Percentiles rank a stretch among this genome's conserved stretches.
These are phyloP conservation scores for Paramecium primaurelia DNA, from an alignment of 73 alveolate genomes.

Conservation along the genomic window DNA sequence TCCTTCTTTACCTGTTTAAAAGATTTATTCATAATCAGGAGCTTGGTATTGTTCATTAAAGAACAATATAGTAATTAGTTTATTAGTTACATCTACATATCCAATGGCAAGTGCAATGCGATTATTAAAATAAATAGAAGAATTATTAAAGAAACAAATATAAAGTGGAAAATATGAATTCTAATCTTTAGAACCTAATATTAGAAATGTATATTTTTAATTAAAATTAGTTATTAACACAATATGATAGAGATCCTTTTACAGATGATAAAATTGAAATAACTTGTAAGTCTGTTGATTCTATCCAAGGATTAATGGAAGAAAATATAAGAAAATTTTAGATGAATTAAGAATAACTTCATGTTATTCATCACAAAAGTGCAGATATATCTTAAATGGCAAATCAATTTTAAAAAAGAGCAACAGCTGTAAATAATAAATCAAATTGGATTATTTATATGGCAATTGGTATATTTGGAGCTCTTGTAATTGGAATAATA, in stretches of 20 bases:
- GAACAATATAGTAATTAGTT: background rate
- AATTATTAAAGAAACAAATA: background rate
- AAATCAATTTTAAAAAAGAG: background rate
- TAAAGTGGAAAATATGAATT: conserved; percentile 6
- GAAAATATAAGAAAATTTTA: conserved; percentile 6
- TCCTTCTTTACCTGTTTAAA: background rate
- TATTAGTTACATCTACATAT: background rate
- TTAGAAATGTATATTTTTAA: background rate
- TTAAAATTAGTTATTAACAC: background rate
- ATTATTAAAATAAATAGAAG: conserved; percentile 3
- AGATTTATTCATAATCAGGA: conserved; percentile 36
- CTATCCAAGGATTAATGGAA: conserved; percentile 52
- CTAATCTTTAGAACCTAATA: background rate
- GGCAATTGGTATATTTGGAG: background rate
- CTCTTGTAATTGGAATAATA: background rate
- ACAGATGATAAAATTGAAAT: conserved; percentile 32
- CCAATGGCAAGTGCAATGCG: conserved; percentile 49
- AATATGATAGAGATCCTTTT: conserved; percentile 37
- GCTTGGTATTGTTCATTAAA: conserved; percentile 28
- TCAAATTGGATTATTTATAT: background rate
- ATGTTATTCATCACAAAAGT: conserved; percentile 45
- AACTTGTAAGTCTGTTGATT: conserved; percentile 30
- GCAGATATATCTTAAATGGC: conserved; percentile 33
- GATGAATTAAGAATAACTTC: background rate
- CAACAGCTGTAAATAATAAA: background rate